Percentiles rank a stretch among this genome's conserved stretches.
These are phyloP conservation scores for Kwoniella heveanensis DNA, from an alignment of 768 basidiomycete species.

Conservation along the genomic window DNA sequence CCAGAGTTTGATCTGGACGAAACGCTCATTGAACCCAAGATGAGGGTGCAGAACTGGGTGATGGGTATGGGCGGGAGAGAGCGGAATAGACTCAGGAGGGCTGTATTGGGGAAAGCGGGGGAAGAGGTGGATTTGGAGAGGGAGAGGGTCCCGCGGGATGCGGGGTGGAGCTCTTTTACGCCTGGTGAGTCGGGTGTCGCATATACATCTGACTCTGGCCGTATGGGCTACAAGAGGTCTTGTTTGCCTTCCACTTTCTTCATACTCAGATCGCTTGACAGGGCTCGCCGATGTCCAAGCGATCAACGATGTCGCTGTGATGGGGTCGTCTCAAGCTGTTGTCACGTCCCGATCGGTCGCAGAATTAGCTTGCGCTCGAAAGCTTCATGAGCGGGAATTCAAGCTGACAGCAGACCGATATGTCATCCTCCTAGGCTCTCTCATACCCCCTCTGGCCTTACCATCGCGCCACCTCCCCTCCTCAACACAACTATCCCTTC, in stretches of 20 bases:
- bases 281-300: too few relatives aligned
- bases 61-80: conserved; percentile 33
- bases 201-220: too few relatives aligned
- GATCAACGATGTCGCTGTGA: too few relatives aligned
- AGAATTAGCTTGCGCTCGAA: too few relatives aligned
- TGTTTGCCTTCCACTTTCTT: too few relatives aligned
- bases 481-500: conserved; percentile 33
- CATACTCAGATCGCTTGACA: too few relatives aligned
- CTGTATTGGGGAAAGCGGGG: conserved; percentile 25
- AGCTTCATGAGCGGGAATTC: too few relatives aligned
- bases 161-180: conserved; percentile 17
- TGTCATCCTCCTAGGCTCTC: conserved; percentile 14
- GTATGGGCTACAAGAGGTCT: too few relatives aligned
- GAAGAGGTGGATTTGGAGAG: conserved; percentile 23
- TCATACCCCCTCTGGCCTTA: conserved; percentile 25
- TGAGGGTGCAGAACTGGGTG: conserved; percentile 36
- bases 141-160: conserved; percentile 24
- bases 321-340: too few relatives aligned
- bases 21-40: conserved; percentile 31
- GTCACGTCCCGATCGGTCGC: too few relatives aligned
- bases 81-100: conserved; percentile 29
- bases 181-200: conserved; percentile 32
- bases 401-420: too few relatives aligned
- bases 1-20: conserved; percentile 43
- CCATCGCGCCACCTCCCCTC: conserved; percentile 36